phyloP scores from a whole-genome alignment of 2,329 filamentous ascomycete species.

The Beauveria scarabaeidicola region DNA sequence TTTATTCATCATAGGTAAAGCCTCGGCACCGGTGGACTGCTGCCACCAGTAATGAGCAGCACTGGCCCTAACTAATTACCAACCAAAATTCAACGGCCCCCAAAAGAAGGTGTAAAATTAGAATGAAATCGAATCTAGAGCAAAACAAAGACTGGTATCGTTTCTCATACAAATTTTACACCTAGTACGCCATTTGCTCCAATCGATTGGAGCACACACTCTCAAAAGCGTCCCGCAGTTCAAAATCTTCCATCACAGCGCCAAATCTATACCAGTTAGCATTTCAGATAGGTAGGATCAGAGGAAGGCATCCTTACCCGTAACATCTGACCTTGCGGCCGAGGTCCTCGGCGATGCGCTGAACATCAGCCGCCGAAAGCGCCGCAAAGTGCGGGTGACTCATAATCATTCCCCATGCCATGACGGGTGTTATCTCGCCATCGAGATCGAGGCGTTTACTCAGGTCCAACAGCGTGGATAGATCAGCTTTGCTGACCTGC shows the following conservation, averaged over 20 bases:
- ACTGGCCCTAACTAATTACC: neutral
- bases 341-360: slow-evolving; percentile 63
- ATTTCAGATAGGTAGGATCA: neutral
- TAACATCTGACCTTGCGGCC: slow-evolving; percentile 81
- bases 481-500: slow-evolving; percentile 66
- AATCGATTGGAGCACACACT: slow-evolving; percentile 36
- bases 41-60: neutral
- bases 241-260: slow-evolving; percentile 57
- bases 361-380: slow-evolving; percentile 60
- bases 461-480: slow-evolving; percentile 74
- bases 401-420: slow-evolving; percentile 82
- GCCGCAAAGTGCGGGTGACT: slow-evolving; percentile 60
- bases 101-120: neutral
- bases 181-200: slow-evolving; percentile 10
- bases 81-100: neutral
- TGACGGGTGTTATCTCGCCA: slow-evolving; percentile 88
- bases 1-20: neutral
- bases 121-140: neutral
- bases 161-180: neutral
- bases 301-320: slow-evolving; percentile 53
- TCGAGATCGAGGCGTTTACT: slow-evolving; percentile 76
- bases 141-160: slow-evolving; percentile 8
- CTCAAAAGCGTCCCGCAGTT: slow-evolving; percentile 69
- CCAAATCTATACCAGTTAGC: slow-evolving; percentile 41
- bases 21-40: neutral